Evolutionary conservation across 345 rosid genomes (phyloP).

Genomic region (Salix dunnii): DNA sequence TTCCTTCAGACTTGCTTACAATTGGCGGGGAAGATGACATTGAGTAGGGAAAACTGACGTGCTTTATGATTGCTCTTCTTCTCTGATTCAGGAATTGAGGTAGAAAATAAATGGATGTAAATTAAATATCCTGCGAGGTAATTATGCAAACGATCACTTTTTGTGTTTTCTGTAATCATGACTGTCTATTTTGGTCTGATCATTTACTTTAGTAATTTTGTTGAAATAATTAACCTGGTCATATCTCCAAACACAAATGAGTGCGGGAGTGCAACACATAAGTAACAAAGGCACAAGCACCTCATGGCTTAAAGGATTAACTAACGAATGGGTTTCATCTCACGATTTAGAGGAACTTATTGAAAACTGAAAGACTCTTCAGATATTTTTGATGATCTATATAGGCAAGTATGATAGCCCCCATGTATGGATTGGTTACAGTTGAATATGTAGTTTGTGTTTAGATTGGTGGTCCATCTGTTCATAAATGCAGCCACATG

Average conservation of each 20-base stretch:
- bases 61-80: neutral
- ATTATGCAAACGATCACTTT: neutral
- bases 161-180: neutral
- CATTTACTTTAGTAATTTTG: neutral
- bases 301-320: neutral
- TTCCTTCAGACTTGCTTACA: slow-evolving; percentile 46
- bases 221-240: neutral
- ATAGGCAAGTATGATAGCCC: neutral
- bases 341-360: neutral
- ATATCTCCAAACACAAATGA: too few relatives aligned
- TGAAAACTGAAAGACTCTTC: neutral
- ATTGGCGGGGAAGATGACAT: slow-evolving; percentile 14
- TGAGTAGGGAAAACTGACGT: neutral
- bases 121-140: slow-evolving; percentile 6
- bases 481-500: neutral
- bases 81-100: neutral
- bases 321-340: neutral
- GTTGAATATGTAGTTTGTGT: neutral
- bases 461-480: neutral
- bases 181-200: neutral
- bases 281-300: neutral
- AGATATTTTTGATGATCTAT: neutral
- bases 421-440: too few relatives aligned
- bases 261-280: too few relatives aligned
- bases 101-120: neutral